phyloP scores from a whole-genome alignment of 1,284 basidiomycete genomes.

The Tilletiopsis washingtonensis region DNA sequence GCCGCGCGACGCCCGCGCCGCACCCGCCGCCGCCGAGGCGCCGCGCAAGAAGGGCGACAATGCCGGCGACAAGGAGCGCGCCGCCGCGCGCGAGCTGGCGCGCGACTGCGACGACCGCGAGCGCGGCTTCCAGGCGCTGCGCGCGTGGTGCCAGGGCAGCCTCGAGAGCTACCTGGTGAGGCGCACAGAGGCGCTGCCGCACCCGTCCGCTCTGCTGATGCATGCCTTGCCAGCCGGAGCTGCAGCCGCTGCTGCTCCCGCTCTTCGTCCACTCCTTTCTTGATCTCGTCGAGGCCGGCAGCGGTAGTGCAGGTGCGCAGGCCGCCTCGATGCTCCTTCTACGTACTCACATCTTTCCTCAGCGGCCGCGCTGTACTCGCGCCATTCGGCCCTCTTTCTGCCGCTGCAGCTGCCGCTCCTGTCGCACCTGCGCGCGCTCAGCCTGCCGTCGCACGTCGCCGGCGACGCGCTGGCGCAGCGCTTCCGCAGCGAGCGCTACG shows the following conservation, averaged over 20 bases:
- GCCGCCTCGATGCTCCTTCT: not conserved
- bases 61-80: conserved; percentile 6
- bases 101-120: conserved; percentile 82
- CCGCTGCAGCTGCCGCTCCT: conserved; percentile 64
- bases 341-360: not conserved
- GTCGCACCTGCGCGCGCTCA: conserved; percentile 71
- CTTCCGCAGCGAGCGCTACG: conserved; percentile 83
- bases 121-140: conserved; percentile 74
- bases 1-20: conserved; percentile 35
- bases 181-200: conserved; percentile 12
- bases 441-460: conserved; percentile 70
- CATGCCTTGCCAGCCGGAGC: conserved; percentile 59
- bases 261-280: conserved; percentile 97
- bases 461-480: conserved; percentile 74
- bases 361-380: conserved; percentile 62
- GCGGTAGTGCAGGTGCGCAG: conserved; percentile 51
- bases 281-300: conserved; percentile 82
- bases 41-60: conserved; percentile 38
- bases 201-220: not conserved
- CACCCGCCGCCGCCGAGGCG: conserved; percentile 49
- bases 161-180: conserved; percentile 73
- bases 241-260: conserved; percentile 83
- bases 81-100: conserved; percentile 68
- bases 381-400: conserved; percentile 65
- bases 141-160: conserved; percentile 87